Conservation (phyloP, 805 yeast species). For the Metschnikowia dekortorum region DNA sequence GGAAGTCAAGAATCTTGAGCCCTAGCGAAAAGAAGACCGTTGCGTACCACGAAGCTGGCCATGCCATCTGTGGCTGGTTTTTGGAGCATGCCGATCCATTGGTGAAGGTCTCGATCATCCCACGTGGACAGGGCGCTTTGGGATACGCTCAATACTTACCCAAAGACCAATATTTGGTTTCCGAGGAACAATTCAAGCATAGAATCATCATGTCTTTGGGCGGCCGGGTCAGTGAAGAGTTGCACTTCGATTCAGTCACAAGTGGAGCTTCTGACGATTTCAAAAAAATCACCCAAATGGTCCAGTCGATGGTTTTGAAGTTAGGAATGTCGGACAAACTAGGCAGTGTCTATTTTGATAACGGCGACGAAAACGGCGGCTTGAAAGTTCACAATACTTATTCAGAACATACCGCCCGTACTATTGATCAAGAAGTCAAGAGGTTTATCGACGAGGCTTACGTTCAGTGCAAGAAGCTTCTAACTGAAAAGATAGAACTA, state of each 20-base stretch:
- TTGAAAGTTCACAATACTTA: slow-evolving; percentile 73
- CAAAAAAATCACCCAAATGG: slow-evolving; percentile 91
- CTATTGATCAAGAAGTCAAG: slow-evolving; percentile 80
- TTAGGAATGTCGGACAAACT: slow-evolving; percentile 87
- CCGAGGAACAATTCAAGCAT: slow-evolving; percentile 74
- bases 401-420: slow-evolving; percentile 78
- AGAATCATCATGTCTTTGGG: slow-evolving; percentile 97
- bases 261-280: slow-evolving; percentile 97
- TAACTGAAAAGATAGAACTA: slow-evolving; percentile 54
- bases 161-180: slow-evolving; percentile 78
- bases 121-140: slow-evolving; percentile 93
- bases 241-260: slow-evolving; percentile 87
- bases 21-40: slow-evolving; percentile 86
- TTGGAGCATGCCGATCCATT: slow-evolving; percentile 88
- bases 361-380: slow-evolving; percentile 48
- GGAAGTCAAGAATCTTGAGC: slow-evolving; percentile 76
- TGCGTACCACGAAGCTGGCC: slow-evolving; percentile 99
- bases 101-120: slow-evolving; percentile 91
- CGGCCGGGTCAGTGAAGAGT: slow-evolving; percentile 94
- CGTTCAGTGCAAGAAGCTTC: slow-evolving; percentile 59
- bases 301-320: slow-evolving; percentile 85
- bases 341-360: slow-evolving; percentile 79
- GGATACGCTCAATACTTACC: slow-evolving; percentile 98
- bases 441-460: slow-evolving; percentile 75
- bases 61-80: slow-evolving; percentile 98